phyloP scores from a whole-genome alignment of 2,329 filamentous ascomycete species.

The Neopestalotiopsis clavispora region DNA sequence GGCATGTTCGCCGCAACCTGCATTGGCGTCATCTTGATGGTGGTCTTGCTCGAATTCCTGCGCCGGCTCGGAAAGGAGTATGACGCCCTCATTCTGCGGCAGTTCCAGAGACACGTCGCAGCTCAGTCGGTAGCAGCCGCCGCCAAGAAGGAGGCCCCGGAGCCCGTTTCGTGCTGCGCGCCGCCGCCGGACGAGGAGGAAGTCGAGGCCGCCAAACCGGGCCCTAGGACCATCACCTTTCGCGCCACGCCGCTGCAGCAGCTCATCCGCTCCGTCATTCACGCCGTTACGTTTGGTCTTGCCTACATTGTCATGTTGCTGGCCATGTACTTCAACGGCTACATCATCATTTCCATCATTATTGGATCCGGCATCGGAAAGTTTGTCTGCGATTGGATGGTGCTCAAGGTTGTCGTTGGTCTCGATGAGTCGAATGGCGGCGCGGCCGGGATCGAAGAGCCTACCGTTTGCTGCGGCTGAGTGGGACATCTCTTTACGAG shows the following conservation, averaged over 20 bases:
- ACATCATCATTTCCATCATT: conserved; percentile 48
- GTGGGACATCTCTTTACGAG: not conserved
- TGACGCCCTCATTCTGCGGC: conserved; percentile 43
- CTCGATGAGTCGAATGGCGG: conserved; percentile 27
- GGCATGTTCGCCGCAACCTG: conserved; percentile 49
- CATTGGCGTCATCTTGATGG: conserved; percentile 47
- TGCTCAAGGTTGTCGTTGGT: conserved; percentile 43
- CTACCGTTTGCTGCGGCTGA: conserved; percentile 52
- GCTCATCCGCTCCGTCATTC: conserved; percentile 42
- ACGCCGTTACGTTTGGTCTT: conserved; percentile 45
- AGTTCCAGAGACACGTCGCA: conserved; percentile 41
- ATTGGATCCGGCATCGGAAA: conserved; percentile 56
- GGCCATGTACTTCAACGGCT: conserved; percentile 52
- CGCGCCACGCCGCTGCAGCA: conserved; percentile 46
- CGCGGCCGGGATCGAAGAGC: conserved; percentile 45
- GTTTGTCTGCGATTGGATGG: conserved; percentile 60
- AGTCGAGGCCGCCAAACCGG: conserved; percentile 13
- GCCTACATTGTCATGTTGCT: conserved; percentile 51
- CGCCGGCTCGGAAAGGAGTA: conserved; percentile 48
- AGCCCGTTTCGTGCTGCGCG: conserved; percentile 21
- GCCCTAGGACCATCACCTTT: conserved; percentile 36
- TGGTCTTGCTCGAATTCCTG: conserved; percentile 44
- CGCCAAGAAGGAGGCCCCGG: conserved; percentile 16
- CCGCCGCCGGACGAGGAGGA: conserved; percentile 14
- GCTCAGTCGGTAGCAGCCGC: conserved; percentile 26